phyloP scores from a whole-genome alignment of 2,329 filamentous ascomycete genomes.

The Aureobasidium sp. region DNA sequence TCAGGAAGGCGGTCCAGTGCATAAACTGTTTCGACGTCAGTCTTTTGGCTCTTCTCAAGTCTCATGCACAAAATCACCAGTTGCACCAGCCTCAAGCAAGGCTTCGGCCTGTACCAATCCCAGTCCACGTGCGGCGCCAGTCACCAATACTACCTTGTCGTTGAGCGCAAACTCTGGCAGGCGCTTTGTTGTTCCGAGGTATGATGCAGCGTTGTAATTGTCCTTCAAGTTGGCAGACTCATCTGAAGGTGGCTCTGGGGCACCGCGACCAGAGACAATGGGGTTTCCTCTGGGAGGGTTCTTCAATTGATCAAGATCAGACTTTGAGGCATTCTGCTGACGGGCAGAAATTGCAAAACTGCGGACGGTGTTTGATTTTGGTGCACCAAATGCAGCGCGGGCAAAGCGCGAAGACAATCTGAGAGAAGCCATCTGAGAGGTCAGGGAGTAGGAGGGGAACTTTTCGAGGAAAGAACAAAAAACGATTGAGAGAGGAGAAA shows the following conservation, averaged over 20 bases:
- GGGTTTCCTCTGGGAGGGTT: constrained; percentile 28
- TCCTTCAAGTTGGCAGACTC: constrained; percentile 27
- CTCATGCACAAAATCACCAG: constrained; percentile 35
- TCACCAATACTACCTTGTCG: constrained; percentile 63
- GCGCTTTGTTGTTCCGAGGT: constrained; percentile 31
- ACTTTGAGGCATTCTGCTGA: background rate
- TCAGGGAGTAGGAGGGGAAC: background rate
- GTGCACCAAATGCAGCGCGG: background rate
- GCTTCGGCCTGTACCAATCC: constrained; percentile 69
- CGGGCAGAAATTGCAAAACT: constrained; percentile 1
- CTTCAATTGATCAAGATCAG: constrained; percentile 18
- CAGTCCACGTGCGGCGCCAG: constrained; percentile 64
- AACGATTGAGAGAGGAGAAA: background rate
- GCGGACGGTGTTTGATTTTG: background rate
- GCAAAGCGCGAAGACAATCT: background rate
- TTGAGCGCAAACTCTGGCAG: constrained; percentile 71
- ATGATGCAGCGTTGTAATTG: constrained; percentile 26
- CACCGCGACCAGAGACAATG: constrained; percentile 24
- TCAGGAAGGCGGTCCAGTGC: constrained; percentile 56
- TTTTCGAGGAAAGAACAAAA: background rate
- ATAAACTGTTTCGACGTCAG: constrained; percentile 45
- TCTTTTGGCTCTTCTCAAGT: background rate
- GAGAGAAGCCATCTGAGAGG: background rate
- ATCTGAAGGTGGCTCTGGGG: constrained; percentile 27
- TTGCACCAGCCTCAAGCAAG: constrained; percentile 68